These are phyloP conservation scores for Cordyceps tenuipes DNA, from an alignment of 2,329 filamentous ascomycete species.

Conservation along the genomic window DNA sequence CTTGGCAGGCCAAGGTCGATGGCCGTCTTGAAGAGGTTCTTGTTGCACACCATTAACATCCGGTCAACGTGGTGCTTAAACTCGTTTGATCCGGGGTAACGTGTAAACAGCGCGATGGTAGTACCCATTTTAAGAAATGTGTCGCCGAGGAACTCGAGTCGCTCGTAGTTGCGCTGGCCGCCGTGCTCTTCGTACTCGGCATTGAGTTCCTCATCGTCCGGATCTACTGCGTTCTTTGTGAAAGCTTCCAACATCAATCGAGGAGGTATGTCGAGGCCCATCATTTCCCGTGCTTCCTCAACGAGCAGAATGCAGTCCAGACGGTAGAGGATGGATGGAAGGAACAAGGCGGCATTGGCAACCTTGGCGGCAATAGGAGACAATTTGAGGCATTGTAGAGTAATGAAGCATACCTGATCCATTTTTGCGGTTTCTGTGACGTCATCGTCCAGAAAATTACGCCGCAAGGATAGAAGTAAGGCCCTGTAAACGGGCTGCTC, in stretches of 20 bases:
- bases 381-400: slow-evolving; percentile 67
- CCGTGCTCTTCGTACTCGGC: slow-evolving; percentile 83
- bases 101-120: slow-evolving; percentile 74
- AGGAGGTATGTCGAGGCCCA: slow-evolving; percentile 58
- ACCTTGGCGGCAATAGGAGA: slow-evolving; percentile 65
- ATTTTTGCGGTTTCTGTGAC: slow-evolving; percentile 26
- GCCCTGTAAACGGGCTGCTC: slow-evolving; percentile 78
- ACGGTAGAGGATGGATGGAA: slow-evolving; percentile 78
- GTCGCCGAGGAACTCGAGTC: slow-evolving; percentile 88
- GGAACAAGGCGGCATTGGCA: slow-evolving; percentile 64
- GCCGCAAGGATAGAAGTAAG: slow-evolving; percentile 64
- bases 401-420: slow-evolving; percentile 50
- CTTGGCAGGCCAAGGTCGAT: slow-evolving; percentile 56
- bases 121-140: slow-evolving; percentile 94
- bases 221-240: slow-evolving; percentile 86
- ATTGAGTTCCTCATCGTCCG: slow-evolving; percentile 61
- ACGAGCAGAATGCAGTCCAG: slow-evolving; percentile 76
- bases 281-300: slow-evolving; percentile 59
- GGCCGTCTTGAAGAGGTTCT: slow-evolving; percentile 75
- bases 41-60: slow-evolving; percentile 87
- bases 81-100: slow-evolving; percentile 70
- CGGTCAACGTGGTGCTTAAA: slow-evolving; percentile 83
- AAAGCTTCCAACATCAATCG: slow-evolving; percentile 76
- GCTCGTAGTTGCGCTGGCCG: slow-evolving; percentile 72
- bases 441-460: slow-evolving; percentile 68